Evolutionary conservation across 495 filamentous ascomycete species (phyloP).

Genomic region (Viridothelium virens): DNA sequence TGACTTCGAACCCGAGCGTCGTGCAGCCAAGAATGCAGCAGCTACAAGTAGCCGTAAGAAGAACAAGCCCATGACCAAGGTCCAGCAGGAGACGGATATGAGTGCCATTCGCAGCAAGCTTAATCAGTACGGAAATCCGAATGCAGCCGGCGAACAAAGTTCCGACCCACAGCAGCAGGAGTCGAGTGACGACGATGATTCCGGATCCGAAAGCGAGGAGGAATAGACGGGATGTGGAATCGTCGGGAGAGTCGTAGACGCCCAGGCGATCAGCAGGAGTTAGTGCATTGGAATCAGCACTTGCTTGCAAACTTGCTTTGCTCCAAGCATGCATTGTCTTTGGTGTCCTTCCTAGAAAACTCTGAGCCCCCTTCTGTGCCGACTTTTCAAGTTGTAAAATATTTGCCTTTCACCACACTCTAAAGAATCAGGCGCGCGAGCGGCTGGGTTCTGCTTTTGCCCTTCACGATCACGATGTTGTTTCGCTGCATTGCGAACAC

Average conservation of each 20-base stretch:
- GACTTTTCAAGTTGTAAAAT: too few species aligned
- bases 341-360: too few species aligned
- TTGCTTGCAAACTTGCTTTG: background rate
- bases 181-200: constrained; percentile 31
- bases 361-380: too few species aligned
- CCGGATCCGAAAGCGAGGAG: constrained; percentile 35
- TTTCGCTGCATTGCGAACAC: too few species aligned
- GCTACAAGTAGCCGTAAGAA: constrained; percentile 66
- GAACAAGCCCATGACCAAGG: constrained; percentile 97
- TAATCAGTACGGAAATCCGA: constrained; percentile 25
- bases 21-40: constrained; percentile 41
- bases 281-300: background rate
- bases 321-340: too few species aligned
- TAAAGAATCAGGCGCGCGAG: too few species aligned
- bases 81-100: constrained; percentile 85
- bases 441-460: too few species aligned
- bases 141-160: constrained; percentile 19
- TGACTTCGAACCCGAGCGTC: constrained; percentile 36
- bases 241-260: too few species aligned
- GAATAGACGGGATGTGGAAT: constrained; percentile 19
- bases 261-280: background rate
- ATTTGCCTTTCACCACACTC: too few species aligned
- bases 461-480: background rate
- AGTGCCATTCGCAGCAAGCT: constrained; percentile 59
- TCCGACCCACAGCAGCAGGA: constrained; percentile 29